These are phyloP conservation scores for Xylariaceae sp. DNA, from an alignment of 2,329 filamentous ascomycete species.

Conservation along the genomic window DNA sequence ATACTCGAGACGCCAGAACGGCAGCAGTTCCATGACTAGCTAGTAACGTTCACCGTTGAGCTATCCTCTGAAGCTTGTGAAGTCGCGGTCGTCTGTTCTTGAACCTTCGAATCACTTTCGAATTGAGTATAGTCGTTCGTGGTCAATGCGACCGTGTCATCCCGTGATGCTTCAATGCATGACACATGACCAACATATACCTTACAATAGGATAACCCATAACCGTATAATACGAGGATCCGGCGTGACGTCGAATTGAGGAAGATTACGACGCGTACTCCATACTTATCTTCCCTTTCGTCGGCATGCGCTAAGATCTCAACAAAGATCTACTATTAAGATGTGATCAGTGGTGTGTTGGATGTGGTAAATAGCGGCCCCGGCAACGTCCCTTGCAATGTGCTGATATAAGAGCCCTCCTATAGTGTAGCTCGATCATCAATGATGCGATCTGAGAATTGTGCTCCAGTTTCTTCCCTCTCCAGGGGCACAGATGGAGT, in stretches of 20 bases:
- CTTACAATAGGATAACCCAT: conserved; percentile 1
- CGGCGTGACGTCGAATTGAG: no score
- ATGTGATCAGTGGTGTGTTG: not conserved
- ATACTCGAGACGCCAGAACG: conserved; percentile 3
- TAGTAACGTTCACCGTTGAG: no score
- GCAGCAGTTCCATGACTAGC: no score
- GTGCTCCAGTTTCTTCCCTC: not conserved
- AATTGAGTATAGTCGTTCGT: not conserved
- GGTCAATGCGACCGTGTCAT: conserved; percentile 16
- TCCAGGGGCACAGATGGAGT: no score
- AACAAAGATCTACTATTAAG: no score
- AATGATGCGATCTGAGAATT: not conserved
- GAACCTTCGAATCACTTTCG: not conserved
- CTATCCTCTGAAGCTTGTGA: no score
- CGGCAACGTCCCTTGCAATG: not conserved
- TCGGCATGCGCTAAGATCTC: not conserved
- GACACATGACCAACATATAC: conserved; percentile 16
- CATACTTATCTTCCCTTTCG: no score
- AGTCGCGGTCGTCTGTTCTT: not conserved
- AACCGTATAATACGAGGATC: no score
- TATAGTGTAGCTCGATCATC: conserved; percentile 1
- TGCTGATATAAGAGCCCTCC: not conserved
- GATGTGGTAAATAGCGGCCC: no score
- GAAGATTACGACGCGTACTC: no score
- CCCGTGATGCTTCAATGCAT: conserved; percentile 16